Conservation (phyloP, 1,139 yeast species). For the Arxiozyma telluris region DNA sequence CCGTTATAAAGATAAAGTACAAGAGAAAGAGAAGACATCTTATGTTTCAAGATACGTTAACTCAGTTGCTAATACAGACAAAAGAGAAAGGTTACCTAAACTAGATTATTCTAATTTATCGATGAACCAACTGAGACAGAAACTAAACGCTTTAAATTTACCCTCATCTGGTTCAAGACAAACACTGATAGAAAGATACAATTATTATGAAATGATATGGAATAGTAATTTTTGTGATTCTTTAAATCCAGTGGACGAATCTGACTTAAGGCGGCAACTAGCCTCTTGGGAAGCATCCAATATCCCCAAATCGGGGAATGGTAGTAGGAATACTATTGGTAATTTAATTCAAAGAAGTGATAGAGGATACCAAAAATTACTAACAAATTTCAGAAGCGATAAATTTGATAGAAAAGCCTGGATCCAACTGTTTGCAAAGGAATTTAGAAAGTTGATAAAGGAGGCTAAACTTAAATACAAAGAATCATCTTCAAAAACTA, state of each 20-base stretch:
- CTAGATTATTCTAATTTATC: constrained; percentile 54
- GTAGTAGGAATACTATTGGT: constrained; percentile 13
- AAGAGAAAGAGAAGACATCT: constrained; percentile 6
- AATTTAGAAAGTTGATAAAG: constrained; percentile 43
- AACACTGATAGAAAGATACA: constrained; percentile 61
- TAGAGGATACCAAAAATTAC: constrained; percentile 14
- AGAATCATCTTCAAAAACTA: neutral
- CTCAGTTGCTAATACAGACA: constrained; percentile 15
- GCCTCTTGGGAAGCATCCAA: constrained; percentile 57
- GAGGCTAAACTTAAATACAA: constrained; percentile 37
- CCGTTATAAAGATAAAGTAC: neutral
- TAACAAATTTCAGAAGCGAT: constrained; percentile 27
- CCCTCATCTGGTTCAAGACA: constrained; percentile 55
- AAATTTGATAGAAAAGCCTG: constrained; percentile 41
- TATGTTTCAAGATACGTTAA: constrained; percentile 21
- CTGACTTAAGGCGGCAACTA: constrained; percentile 46
- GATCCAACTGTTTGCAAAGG: constrained; percentile 41
- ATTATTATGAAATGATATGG: constrained; percentile 70
- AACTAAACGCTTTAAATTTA: constrained; percentile 45
- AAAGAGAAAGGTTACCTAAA: constrained; percentile 39
- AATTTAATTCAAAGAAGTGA: constrained; percentile 16
- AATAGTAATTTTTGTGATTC: constrained; percentile 73
- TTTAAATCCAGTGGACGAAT: constrained; percentile 52
- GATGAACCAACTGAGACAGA: constrained; percentile 53
- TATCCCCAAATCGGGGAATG: constrained; percentile 13